Percentiles rank a stretch among this genome's conserved stretches.
Conservation (phyloP, 2,329 filamentous ascomycete species). For the Aureobasidium subglaciale region DNA sequence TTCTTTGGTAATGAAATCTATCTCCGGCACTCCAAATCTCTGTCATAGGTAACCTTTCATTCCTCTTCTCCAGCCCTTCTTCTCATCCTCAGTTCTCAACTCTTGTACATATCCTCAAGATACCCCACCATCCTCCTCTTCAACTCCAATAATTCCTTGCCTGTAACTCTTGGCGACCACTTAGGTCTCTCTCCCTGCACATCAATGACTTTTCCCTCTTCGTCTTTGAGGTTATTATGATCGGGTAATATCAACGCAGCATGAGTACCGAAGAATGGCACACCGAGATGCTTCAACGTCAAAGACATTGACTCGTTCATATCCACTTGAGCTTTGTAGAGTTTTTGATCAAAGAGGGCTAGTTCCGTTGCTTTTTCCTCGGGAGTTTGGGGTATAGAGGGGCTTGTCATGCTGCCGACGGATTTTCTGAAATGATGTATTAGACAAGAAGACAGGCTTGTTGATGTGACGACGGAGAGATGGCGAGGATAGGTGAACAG, state of each 20-base stretch:
- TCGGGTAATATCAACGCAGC: conserved; percentile 35
- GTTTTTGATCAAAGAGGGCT: conserved; percentile 53
- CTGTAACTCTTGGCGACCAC: conserved; percentile 26
- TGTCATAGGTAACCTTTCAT: no score
- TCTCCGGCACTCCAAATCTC: no score
- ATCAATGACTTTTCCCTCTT: conserved; percentile 13
- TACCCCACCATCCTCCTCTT: conserved; percentile 31
- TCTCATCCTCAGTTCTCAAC: no score
- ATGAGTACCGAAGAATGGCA: conserved; percentile 55
- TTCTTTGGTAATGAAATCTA: no score
- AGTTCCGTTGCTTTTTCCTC: conserved; percentile 50
- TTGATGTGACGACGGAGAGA: background rate
- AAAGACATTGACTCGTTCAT: conserved; percentile 54
- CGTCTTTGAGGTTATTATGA: conserved; percentile 15
- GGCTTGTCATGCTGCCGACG: background rate
- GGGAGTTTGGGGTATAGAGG: conserved; percentile 25
- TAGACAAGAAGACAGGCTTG: background rate
- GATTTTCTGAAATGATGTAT: background rate
- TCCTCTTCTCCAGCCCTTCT: no score
- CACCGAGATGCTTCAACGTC: conserved; percentile 50
- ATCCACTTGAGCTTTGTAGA: conserved; percentile 51
- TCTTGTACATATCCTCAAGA: conserved; percentile 34
- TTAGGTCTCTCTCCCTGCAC: conserved; percentile 18
- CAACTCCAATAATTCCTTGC: conserved; percentile 27
- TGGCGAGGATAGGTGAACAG: background rate